Base-by-base conservation (phyloP, 371 early-diverging fungal species). In the Mortierella sp. region DNA sequence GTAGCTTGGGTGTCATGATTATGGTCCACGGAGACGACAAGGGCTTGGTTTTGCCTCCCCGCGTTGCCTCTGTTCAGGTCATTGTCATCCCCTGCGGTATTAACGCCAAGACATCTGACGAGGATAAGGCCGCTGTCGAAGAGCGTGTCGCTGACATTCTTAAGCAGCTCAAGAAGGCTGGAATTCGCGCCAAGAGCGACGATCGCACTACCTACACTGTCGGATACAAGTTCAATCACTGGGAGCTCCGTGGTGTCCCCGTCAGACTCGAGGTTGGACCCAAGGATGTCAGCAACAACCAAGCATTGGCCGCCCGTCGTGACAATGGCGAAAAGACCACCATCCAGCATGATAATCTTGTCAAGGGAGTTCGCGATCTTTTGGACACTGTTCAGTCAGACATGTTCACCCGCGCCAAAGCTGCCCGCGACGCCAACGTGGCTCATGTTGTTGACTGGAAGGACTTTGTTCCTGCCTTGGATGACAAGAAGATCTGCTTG, bases 1-100 rank as follows among this genome's bases (percentile, higher is more conserved):
- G 99, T 83, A 95, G 97, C n/a, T 97, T 99, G 83, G 99, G 99
- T 86, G 98, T 99, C 66, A 95, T 98, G 94, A 96, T 98, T 61
- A 99, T 99, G 99, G 91, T 97, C n/a, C 99, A 99, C 86, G 96
- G 98, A 83, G 99, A 99, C 84, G 94, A 99, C 87, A 97, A 97
- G 92, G 99, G 99, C 66, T 89, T 99, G 66, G 99, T 99, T 20
- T 85, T 99, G 70, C 99, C 99, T 72, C 99, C 99, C 59, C 93
- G 94, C 59, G 99, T 99, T 40, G 97, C 99, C 32, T 77, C 92
- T 68, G 87, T 93, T 32, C 99, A 99, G 90, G 94, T 96, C 28
- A 90, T 99, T 43, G 92, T 99, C 62, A 91, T 99, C 70, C 99
- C 99, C 37, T 97, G 97, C 86, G 99, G 99, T 65, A 89, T 99